A percentile compares a stretch with the other conserved stretches of the same genome.
Evolutionary conservation across 352 stramenopile species (phyloP).

Genomic region (Globisporangium emineosum): DNA sequence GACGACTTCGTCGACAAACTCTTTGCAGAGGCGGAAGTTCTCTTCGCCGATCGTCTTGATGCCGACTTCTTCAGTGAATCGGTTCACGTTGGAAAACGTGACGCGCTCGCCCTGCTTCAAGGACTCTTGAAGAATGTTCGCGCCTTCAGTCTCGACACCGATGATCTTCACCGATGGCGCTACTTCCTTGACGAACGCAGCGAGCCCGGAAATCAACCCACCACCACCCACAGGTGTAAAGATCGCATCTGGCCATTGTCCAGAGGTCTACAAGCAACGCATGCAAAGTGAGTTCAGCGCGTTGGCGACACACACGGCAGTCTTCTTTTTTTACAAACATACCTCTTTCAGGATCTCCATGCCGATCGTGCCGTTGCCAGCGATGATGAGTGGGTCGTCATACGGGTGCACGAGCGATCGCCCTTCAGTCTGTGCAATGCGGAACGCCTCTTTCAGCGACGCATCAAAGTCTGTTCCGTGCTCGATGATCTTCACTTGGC

Average conservation of each 20-base stretch:
- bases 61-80: conserved; percentile 97
- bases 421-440: conserved; percentile 88
- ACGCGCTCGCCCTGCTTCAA: conserved; percentile 82
- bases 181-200: conserved; percentile 88
- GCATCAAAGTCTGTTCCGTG: conserved; percentile 97
- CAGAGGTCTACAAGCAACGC: conserved; percentile 48
- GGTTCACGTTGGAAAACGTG: conserved; percentile 89
- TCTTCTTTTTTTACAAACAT: neutral
- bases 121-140: conserved; percentile 93
- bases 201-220: conserved; percentile 94
- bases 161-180: conserved; percentile 92
- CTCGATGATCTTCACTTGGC: conserved; percentile 91
- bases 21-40: conserved; percentile 94
- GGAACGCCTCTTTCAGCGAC: conserved; percentile 89
- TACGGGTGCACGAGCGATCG: conserved; percentile 97
- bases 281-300: neutral
- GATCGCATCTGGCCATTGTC: conserved; percentile 91
- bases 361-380: conserved; percentile 96
- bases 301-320: neutral
- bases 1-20: conserved; percentile 96
- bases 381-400: conserved; percentile 97
- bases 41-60: conserved; percentile 92
- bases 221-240: conserved; percentile 98
- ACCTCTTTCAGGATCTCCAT: conserved; percentile 91
- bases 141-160: conserved; percentile 94